Conservation (phyloP, 2,329 filamentous ascomycete species). For the Ophiosphaerella korrae region DNA sequence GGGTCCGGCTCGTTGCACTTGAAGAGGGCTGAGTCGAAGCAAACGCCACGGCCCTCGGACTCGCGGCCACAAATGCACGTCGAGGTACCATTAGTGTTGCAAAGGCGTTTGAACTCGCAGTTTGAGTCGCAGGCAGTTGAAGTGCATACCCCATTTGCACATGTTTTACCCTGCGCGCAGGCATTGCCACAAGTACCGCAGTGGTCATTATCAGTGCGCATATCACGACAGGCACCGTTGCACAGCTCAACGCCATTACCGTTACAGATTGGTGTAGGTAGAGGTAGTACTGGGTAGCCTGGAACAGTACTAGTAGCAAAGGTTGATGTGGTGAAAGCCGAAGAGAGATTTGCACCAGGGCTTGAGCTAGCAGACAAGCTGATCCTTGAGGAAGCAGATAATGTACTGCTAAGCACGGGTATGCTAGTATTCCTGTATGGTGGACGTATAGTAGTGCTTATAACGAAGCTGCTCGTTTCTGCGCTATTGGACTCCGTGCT, state of each 20-base stretch:
- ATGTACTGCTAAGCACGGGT: too few relatives aligned
- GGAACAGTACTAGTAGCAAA: constrained; percentile 3
- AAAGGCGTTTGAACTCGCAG: constrained; percentile 33
- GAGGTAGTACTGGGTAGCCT: background rate
- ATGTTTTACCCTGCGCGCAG: constrained; percentile 28
- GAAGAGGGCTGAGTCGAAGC: constrained; percentile 31
- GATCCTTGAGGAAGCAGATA: too few relatives aligned
- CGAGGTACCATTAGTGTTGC: constrained; percentile 17
- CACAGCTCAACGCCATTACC: constrained; percentile 21
- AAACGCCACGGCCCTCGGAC: constrained; percentile 30
- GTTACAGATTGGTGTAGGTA: constrained; percentile 15
- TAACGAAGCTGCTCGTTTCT: too few relatives aligned
- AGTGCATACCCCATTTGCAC: constrained; percentile 44
- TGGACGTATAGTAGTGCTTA: too few relatives aligned
- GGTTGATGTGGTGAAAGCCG: background rate
- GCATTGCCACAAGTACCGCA: constrained; percentile 35
- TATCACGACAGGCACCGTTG: constrained; percentile 29
- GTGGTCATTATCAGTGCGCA: constrained; percentile 25
- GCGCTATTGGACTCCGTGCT: background rate
- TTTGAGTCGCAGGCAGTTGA: constrained; percentile 34
- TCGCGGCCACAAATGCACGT: constrained; percentile 37
- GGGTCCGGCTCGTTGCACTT: constrained; percentile 13
- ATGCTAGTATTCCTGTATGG: too few relatives aligned
- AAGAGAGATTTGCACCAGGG: background rate
- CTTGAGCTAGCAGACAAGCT: background rate